Conservation (phyloP, 495 filamentous ascomycete species). For the Rostrohypoxylon terebratum region DNA sequence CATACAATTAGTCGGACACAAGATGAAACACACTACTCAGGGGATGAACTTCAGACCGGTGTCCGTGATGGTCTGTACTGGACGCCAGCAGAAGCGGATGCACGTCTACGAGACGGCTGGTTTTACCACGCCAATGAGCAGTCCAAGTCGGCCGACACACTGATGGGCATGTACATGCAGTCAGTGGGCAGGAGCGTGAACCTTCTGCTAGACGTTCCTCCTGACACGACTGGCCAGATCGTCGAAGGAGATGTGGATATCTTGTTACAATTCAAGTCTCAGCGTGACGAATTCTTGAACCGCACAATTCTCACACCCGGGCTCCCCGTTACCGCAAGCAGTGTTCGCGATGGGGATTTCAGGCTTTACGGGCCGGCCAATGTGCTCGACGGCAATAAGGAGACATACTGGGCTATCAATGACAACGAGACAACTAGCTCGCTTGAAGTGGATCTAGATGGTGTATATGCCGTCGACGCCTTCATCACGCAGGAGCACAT, state of each 20-base stretch:
- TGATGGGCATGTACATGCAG: constrained; percentile 47
- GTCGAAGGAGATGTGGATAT: constrained; percentile 36
- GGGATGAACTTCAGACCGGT: constrained; percentile 38
- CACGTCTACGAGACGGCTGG: constrained; percentile 45
- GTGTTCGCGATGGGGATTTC: constrained; percentile 33
- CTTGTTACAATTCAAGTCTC: constrained; percentile 36
- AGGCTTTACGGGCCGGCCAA: constrained; percentile 41
- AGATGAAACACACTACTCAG: constrained; percentile 41
- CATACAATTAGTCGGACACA: constrained; percentile 47
- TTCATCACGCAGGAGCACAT: constrained; percentile 47
- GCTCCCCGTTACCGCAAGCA: constrained; percentile 37
- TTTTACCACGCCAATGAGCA: constrained; percentile 46
- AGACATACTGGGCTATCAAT: constrained; percentile 44
- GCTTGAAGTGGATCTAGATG: constrained; percentile 40
- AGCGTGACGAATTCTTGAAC: constrained; percentile 41
- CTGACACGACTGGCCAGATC: constrained; percentile 44
- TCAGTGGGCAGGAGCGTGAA: constrained; percentile 46
- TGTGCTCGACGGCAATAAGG: constrained; percentile 32
- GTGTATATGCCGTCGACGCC: constrained; percentile 31
- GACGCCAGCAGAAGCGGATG: constrained; percentile 47
- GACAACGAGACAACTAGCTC: constrained; percentile 37
- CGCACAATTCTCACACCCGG: constrained; percentile 30
- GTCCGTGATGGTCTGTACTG: constrained; percentile 45
- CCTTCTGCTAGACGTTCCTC: constrained; percentile 47
- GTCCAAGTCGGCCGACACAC: constrained; percentile 39